A percentile compares a stretch with the other conserved stretches of the same genome.
Evolutionary conservation across 768 basidiomycete species (phyloP).

Genomic region (Leccinellum luteum): DNA sequence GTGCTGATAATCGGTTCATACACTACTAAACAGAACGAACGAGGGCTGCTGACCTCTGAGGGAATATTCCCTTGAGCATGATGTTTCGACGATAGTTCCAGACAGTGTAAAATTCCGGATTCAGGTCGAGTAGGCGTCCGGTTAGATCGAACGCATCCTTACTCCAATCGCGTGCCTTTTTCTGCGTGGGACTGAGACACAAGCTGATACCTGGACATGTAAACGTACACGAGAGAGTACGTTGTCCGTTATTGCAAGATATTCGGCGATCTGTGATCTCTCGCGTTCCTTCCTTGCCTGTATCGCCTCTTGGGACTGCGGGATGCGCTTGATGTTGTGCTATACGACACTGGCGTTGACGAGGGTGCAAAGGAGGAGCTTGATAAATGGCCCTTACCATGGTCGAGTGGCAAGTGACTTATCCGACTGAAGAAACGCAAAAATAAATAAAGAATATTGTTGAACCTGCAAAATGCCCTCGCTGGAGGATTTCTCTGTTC

Average conservation of each 20-base stretch:
- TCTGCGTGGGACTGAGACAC: slow-evolving; percentile 45
- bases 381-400: slow-evolving; percentile 27
- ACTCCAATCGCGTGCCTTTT: slow-evolving; percentile 64
- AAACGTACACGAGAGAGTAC: slow-evolving; percentile 61
- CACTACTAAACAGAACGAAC: neutral
- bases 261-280: slow-evolving; percentile 71
- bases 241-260: slow-evolving; percentile 60
- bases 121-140: slow-evolving; percentile 70
- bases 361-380: neutral
- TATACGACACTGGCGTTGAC: slow-evolving; percentile 25
- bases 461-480: slow-evolving; percentile 49
- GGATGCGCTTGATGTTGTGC: slow-evolving; percentile 70
- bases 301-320: slow-evolving; percentile 55
- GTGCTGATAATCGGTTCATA: slow-evolving; percentile 42
- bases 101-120: slow-evolving; percentile 94
- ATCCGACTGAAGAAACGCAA: no score
- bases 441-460: neutral
- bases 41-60: slow-evolving; percentile 46
- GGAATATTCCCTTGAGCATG: slow-evolving; percentile 68
- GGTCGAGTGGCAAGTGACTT: neutral
- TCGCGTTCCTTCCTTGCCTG: slow-evolving; percentile 71
- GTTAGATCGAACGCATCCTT: slow-evolving; percentile 77
- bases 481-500: slow-evolving; percentile 49
- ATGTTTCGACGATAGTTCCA: slow-evolving; percentile 95
- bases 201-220: neutral